Conservation (phyloP, 2,329 filamentous ascomycete genomes). For the Colletotrichum nymphaeae region DNA sequence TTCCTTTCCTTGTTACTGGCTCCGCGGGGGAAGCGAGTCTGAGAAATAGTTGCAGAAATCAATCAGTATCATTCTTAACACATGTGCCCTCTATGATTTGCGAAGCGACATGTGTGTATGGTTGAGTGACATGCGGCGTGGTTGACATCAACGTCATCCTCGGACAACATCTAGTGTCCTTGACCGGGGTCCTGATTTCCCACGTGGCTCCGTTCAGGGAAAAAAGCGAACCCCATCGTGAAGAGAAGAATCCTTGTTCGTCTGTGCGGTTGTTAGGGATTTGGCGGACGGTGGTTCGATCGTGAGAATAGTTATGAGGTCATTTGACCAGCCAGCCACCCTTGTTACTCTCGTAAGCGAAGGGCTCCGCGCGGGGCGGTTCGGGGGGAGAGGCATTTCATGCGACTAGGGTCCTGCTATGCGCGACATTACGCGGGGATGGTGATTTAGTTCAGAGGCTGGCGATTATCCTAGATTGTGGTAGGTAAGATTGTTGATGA, state of each 20-base stretch:
- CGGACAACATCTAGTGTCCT: background rate
- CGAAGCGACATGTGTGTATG: background rate
- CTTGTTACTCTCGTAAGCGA: background rate
- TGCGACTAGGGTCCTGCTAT: background rate
- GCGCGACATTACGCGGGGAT: background rate
- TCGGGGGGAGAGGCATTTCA: background rate
- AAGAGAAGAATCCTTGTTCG: background rate
- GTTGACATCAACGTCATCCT: background rate
- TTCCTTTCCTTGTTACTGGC: conserved; percentile 25
- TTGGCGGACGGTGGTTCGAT: background rate
- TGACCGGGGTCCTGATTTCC: background rate
- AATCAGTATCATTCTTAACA: conserved; percentile 3
- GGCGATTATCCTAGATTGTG: too few species aligned
- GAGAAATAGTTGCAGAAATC: conserved; percentile 2
- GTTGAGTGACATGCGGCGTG: background rate
- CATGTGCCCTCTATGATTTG: background rate
- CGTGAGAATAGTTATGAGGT: background rate
- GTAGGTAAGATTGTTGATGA: background rate
- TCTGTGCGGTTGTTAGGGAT: background rate
- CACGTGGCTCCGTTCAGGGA: background rate
- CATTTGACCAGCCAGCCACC: background rate
- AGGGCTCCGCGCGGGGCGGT: background rate
- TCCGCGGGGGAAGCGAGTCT: background rate
- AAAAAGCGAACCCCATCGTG: background rate
- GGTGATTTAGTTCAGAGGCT: background rate